Evolutionary conservation across 2,329 filamentous ascomycete species (phyloP).

Genomic region (Hypoxylon sp.): DNA sequence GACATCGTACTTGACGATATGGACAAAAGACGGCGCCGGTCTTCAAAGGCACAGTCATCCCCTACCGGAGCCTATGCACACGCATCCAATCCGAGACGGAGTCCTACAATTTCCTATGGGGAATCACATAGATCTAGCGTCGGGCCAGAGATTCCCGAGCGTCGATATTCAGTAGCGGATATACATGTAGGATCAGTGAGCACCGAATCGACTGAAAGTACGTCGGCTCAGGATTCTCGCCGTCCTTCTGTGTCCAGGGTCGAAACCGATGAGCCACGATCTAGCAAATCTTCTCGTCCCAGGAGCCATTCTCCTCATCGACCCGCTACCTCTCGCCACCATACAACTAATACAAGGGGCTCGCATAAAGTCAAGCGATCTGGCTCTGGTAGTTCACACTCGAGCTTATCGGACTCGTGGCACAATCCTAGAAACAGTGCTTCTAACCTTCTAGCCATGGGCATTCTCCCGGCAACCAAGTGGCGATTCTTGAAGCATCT

Average conservation of each 20-base stretch:
- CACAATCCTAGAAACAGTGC: constrained; percentile 79
- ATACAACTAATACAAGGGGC: constrained; percentile 75
- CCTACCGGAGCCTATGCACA: constrained; percentile 79
- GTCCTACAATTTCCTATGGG: constrained; percentile 73
- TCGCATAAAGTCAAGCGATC: constrained; percentile 86
- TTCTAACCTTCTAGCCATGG: constrained; percentile 80
- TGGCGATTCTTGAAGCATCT: constrained; percentile 96
- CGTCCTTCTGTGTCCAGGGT: constrained; percentile 63
- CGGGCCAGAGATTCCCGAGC: constrained; percentile 74
- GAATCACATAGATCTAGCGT: constrained; percentile 79
- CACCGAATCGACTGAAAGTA: constrained; percentile 64
- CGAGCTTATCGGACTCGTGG: constrained; percentile 78
- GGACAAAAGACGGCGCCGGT: constrained; percentile 89
- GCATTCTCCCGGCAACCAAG: constrained; percentile 84
- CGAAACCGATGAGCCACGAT: constrained; percentile 65
- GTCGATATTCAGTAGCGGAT: constrained; percentile 64
- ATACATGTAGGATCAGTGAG: constrained; percentile 73
- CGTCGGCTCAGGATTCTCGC: constrained; percentile 55
- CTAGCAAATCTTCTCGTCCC: constrained; percentile 66
- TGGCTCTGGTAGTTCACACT: constrained; percentile 93
- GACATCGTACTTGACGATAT: constrained; percentile 97
- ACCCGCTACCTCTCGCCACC: constrained; percentile 81
- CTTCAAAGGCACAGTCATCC: constrained; percentile 87
- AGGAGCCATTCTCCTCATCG: constrained; percentile 87
- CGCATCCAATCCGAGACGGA: constrained; percentile 71